Percentiles rank a stretch among this genome's conserved stretches.
Conservation (phyloP, 768 basidiomycete species). For the Boletus rubescentipes region DNA sequence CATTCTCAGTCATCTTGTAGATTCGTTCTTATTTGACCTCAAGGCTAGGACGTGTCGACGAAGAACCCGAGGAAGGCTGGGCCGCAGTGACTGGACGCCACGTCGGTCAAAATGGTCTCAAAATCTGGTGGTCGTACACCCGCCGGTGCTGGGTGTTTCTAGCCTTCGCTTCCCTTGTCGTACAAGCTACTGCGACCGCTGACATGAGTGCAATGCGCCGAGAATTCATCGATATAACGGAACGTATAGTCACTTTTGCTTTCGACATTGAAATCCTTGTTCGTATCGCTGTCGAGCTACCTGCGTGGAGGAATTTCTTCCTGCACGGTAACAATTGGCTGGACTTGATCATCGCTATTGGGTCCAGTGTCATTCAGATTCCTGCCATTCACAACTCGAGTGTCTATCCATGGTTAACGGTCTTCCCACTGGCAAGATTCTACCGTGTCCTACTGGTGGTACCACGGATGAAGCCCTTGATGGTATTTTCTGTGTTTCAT, state of each 20-base stretch:
- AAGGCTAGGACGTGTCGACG: constrained; percentile 42
- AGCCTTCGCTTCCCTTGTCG: constrained; percentile 64
- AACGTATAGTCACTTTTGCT: constrained; percentile 72
- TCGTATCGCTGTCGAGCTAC: constrained; percentile 66
- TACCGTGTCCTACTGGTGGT: constrained; percentile 90
- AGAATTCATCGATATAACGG: constrained; percentile 58
- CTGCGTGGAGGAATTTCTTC: constrained; percentile 83
- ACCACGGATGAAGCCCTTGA: constrained; percentile 83
- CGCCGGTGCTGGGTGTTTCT: constrained; percentile 74
- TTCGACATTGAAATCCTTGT: constrained; percentile 89
- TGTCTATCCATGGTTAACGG: constrained; percentile 86
- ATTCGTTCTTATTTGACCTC: background rate
- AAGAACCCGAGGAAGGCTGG: constrained; percentile 67
- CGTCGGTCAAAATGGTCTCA: constrained; percentile 46
- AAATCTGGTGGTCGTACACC: constrained; percentile 55
- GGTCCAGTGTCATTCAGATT: constrained; percentile 78
- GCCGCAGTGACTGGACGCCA: constrained; percentile 44
- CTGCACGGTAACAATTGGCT: constrained; percentile 58
- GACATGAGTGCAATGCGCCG: constrained; percentile 46
- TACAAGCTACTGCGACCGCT: constrained; percentile 69
- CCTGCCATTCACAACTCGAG: constrained; percentile 64
- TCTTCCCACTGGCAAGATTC: constrained; percentile 83
- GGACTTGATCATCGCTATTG: constrained; percentile 74
- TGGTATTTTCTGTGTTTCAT: constrained; percentile 45
- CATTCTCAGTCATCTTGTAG: background rate